Conservation (phyloP, 129 eudicot species). For the Oenanthe sinensis region DNA sequence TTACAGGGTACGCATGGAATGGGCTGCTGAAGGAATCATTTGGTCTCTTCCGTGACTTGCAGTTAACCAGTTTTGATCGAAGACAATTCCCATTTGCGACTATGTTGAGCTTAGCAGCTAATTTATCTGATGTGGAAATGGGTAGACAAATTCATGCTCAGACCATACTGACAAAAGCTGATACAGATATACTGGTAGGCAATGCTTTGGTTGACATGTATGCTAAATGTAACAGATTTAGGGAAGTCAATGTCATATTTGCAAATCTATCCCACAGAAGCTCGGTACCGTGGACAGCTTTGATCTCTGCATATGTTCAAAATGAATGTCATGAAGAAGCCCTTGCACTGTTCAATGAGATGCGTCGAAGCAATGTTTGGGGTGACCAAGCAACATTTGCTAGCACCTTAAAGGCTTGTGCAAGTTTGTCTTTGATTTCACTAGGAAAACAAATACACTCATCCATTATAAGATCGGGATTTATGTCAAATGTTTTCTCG, state of each 20-base stretch:
- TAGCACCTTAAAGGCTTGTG: conserved; percentile 61
- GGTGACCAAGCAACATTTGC: conserved; percentile 80
- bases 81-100: conserved; percentile 66
- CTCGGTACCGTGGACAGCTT: conserved; percentile 79
- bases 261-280: conserved; percentile 28
- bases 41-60: conserved; percentile 46
- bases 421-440: conserved; percentile 57
- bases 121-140: conserved; percentile 27
- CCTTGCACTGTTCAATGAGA: conserved; percentile 48
- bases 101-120: conserved; percentile 71
- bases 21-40: conserved; percentile 44
- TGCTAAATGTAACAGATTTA: conserved; percentile 67
- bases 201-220: conserved; percentile 84
- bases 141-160: conserved; percentile 77
- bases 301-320: conserved; percentile 64
- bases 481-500: conserved; percentile 54
- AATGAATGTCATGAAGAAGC: conserved; percentile 60
- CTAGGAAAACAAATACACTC: conserved; percentile 74
- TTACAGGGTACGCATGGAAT: conserved; percentile 52
- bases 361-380: conserved; percentile 38
- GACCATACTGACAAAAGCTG: conserved; percentile 42
- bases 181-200: conserved; percentile 42
- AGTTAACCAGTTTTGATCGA: conserved; percentile 36
- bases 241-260: conserved; percentile 51
- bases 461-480: conserved; percentile 42